A percentile compares a stretch with the other conserved stretches of the same genome.
phyloP scores from a whole-genome alignment of 306 rosid species.

The Vicia sativa region DNA sequence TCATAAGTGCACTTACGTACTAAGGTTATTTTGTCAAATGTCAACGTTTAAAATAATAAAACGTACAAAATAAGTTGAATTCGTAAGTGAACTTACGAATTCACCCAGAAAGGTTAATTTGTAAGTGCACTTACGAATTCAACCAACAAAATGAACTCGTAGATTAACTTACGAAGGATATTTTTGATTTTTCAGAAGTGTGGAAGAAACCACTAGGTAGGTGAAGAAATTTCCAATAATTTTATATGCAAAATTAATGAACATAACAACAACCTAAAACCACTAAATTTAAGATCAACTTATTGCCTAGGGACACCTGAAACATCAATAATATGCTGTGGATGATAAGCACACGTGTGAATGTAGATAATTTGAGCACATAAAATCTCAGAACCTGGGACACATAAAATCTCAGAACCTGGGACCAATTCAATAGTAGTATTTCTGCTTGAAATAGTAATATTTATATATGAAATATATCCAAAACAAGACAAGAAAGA shows the following conservation, averaged over 20 bases:
- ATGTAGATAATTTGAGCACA: constrained; percentile 38
- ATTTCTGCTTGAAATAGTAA: constrained; percentile 14
- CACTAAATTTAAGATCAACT: constrained; percentile 33
- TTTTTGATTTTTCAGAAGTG: no score
- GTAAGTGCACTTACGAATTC: no score
- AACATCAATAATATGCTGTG: constrained; percentile 40
- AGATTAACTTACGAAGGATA: no score
- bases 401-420: constrained; percentile 36
- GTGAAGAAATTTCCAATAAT: no score
- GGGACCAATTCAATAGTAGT: constrained; percentile 57
- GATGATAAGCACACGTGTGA: constrained; percentile 62
- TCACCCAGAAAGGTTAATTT: no score
- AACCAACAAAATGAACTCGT: no score
- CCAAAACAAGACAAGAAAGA: constrained; percentile 24
- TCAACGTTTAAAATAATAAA: no score
- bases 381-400: constrained; percentile 39
- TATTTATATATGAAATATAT: constrained; percentile 12
- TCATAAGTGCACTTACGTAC: no score
- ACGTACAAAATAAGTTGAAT: no score
- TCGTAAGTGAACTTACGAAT: no score
- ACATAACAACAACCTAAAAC: constrained; percentile 27
- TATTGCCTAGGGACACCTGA: constrained; percentile 47
- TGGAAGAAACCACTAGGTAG: no score
- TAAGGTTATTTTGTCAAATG: no score
- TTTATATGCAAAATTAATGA: neutral